Evolutionary conservation across 2,329 filamentous ascomycete genomes (phyloP).

Genomic region (Calonectria hawksworthii): DNA sequence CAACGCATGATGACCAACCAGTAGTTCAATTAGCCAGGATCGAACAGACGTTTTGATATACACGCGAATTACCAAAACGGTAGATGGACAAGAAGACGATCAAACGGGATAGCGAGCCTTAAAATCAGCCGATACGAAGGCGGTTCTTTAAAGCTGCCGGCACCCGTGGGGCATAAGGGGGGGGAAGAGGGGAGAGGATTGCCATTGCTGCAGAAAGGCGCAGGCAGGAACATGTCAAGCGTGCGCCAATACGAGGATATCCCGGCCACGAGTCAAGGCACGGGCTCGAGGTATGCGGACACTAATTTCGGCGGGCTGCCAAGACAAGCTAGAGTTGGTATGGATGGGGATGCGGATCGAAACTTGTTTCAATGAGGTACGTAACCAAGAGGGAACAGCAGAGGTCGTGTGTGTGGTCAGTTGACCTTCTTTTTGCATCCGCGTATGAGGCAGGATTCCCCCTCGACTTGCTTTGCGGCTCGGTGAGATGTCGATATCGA

Average conservation of each 20-base stretch:
- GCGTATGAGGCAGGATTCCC: not conserved
- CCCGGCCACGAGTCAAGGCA: not conserved
- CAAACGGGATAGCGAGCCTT: not conserved
- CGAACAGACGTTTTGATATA: not conserved
- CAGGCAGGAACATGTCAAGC: not conserved
- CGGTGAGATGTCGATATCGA: not conserved
- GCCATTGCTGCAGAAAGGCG: not conserved
- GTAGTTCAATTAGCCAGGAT: not conserved
- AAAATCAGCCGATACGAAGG: not conserved
- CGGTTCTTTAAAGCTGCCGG: not conserved
- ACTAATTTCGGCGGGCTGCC: constrained; percentile 8
- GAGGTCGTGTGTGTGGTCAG: not conserved
- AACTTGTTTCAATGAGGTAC: not conserved
- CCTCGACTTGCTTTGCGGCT: not conserved
- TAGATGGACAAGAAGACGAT: not conserved
- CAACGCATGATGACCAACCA: not conserved
- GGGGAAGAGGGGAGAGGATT: not conserved
- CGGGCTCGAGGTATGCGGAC: not conserved
- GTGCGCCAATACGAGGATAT: not conserved
- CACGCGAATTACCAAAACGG: not conserved
- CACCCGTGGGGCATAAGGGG: not conserved
- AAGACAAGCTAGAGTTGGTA: constrained; percentile 1
- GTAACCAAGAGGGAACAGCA: not conserved
- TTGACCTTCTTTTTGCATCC: not conserved
- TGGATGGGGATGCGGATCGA: not conserved